phyloP scores from a whole-genome alignment of 1,284 basidiomycete genomes.

The Tremellales sp. region DNA sequence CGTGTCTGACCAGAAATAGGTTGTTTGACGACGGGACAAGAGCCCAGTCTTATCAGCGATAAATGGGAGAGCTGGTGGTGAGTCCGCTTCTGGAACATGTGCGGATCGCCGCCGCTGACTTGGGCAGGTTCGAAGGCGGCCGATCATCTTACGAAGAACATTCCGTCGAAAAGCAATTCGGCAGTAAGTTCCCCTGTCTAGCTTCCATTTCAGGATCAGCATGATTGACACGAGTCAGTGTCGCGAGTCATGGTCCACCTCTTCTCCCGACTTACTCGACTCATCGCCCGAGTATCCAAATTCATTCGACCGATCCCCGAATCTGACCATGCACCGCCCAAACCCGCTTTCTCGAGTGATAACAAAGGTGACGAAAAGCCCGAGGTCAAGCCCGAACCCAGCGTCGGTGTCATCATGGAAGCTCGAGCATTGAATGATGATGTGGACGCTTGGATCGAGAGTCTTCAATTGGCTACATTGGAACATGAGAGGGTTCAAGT shows the following conservation, averaged over 20 bases:
- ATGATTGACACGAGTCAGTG: constrained; percentile 21
- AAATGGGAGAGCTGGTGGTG: constrained; percentile 51
- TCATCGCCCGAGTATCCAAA: constrained; percentile 27
- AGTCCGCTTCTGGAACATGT: constrained; percentile 23
- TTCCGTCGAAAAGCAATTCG: constrained; percentile 54
- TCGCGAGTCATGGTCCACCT: constrained; percentile 45
- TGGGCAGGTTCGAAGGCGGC: constrained; percentile 28
- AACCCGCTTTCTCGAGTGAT: neutral
- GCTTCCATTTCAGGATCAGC: neutral
- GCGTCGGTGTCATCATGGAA: constrained; percentile 19
- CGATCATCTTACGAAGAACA: constrained; percentile 46
- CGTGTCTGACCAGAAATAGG: constrained; percentile 27
- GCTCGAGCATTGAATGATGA: constrained; percentile 40
- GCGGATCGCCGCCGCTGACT: constrained; percentile 2
- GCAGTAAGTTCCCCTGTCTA: constrained; percentile 40
- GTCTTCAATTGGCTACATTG: constrained; percentile 31
- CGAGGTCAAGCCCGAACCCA: constrained; percentile 10
- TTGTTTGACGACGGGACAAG: constrained; percentile 50
- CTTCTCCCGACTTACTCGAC: constrained; percentile 33
- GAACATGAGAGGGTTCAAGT: constrained; percentile 49
- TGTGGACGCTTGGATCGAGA: constrained; percentile 46
- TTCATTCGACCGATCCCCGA: constrained; percentile 23
- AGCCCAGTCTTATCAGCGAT: constrained; percentile 49
- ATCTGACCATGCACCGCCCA: constrained; percentile 3
- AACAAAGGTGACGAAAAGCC: neutral